A percentile compares a stretch with the other conserved stretches of the same genome.
These are phyloP conservation scores for Cryptosporidium ubiquitum DNA, from an alignment of 169 alveolate species.

Conservation along the genomic window DNA sequence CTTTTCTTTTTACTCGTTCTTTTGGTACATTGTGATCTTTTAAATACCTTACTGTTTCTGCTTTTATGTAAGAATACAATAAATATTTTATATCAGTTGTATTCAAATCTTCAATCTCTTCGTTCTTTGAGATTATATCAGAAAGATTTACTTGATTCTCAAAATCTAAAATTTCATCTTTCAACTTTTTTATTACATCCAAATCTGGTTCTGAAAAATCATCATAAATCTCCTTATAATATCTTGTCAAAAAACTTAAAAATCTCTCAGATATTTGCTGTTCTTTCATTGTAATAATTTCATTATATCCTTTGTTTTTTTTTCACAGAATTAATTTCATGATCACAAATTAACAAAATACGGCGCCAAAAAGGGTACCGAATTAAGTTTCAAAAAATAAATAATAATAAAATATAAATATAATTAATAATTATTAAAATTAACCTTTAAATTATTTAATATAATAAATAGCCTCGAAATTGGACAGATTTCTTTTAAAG, in stretches of 20 bases:
- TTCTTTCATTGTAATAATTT: neutral
- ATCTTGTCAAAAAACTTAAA: constrained; percentile 1
- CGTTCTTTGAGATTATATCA: constrained; percentile 31
- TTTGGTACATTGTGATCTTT: neutral
- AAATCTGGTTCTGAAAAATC: neutral
- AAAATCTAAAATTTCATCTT: constrained; percentile 11
- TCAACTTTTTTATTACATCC: neutral
- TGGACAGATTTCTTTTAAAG: neutral
- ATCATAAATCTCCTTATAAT: constrained; percentile 12
- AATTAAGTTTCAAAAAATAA: neutral
- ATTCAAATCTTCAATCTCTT: constrained; percentile 54
- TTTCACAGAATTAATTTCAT: neutral
- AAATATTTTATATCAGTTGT: constrained; percentile 38
- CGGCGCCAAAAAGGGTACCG: constrained; percentile 19
- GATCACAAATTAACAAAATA: neutral
- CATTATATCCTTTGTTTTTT: neutral
- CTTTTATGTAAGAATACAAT: constrained; percentile 12
- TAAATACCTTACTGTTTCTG: constrained; percentile 21
- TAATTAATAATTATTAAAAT: neutral
- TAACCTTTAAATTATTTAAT: neutral
- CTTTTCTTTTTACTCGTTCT: constrained; percentile 1
- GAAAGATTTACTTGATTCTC: neutral
- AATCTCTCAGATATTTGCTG: constrained; percentile 28
- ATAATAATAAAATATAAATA: constrained; percentile 68
- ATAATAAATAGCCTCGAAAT: neutral